Base-by-base conservation (phyloP, 352 stramenopile species). In the Pythium insidiosum region DNA sequence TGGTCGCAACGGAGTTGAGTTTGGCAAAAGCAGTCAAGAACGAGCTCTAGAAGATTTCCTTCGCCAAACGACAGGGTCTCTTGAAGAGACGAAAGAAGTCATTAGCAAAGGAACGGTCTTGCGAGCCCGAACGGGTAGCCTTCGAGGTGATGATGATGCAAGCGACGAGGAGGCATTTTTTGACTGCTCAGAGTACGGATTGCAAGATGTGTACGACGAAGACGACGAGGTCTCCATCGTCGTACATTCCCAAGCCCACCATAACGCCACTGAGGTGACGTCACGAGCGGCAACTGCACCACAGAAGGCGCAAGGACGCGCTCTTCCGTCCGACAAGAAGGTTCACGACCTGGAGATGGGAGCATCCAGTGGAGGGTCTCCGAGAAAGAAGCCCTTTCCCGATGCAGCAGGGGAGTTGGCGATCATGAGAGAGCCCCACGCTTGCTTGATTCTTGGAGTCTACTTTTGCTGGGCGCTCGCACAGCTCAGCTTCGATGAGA, bases 121-220 rank as follows among this genome's bases (percentile, higher is more conserved):
- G 22, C 36, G 30, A 12, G 33, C 11, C 5, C 28, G 46, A 13
- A 43, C 61, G 0, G 66, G 67, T 25, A 58, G 50, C 33, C 31
- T 58, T 3, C 48, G 48, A n/a, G 50, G 48, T 18, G 50, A 50
- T 3, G 68, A 61, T 1, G 64, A 53, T 19, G 28, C 9, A 33
- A 89, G 77, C 22, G 77, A 89, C 24, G 77, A 89, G 63, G 77
- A 89, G 44, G 77, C 77, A 6, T 88, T 90, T 33, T 90, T 90
- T 35, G 78, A 90, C 35, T 84, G 63, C 41, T 72, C 64, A 11
- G 78, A 88, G 47, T 90, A 88, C 41, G 78, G 78, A n/a, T 56
- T 90, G 13, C 78, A 85, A 45, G 68, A 74, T 34, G 56, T 70
- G 12, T 52, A 69, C 19, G 73, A 88, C 20, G 30, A 78, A 18